Evolutionary conservation across 305 asterid species (phyloP).

Genomic region (Plantago coronopus): DNA sequence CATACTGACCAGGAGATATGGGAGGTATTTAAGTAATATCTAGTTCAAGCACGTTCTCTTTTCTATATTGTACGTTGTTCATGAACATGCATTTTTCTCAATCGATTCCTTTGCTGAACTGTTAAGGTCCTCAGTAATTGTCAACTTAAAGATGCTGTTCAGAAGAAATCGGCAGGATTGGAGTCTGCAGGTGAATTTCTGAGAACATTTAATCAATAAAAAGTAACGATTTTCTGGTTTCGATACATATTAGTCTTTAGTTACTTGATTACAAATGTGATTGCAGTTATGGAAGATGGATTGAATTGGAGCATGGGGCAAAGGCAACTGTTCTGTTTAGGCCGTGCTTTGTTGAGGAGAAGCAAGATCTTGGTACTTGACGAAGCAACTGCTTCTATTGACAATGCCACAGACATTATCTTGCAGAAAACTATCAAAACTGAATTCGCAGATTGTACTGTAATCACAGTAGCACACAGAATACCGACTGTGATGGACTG

Average conservation of each 20-base stretch:
- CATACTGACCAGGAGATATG: slow-evolving; percentile 70
- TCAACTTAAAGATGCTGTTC: slow-evolving; percentile 5
- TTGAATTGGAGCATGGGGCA: slow-evolving; percentile 94
- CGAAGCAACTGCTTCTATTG: slow-evolving; percentile 92
- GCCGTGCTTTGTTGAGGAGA: slow-evolving; percentile 77
- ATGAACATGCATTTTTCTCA: background rate
- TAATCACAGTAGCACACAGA: slow-evolving; percentile 77
- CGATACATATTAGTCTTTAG: too few relatives aligned
- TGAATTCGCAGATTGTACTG: slow-evolving; percentile 58
- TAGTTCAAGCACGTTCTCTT: background rate
- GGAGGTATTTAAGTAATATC: slow-evolving; percentile 77
- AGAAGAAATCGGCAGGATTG: background rate
- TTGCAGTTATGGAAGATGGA: slow-evolving; percentile 71
- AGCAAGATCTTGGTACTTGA: slow-evolving; percentile 77
- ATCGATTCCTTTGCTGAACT: background rate
- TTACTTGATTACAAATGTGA: background rate
- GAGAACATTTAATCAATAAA: background rate
- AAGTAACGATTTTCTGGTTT: too few relatives aligned
- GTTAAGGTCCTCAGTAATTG: slow-evolving; percentile 3
- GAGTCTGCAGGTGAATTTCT: slow-evolving; percentile 1
- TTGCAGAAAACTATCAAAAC: slow-evolving; percentile 65
- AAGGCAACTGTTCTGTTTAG: slow-evolving; percentile 81
- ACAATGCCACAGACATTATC: slow-evolving; percentile 75
- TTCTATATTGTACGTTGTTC: background rate
- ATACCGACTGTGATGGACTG: slow-evolving; percentile 75